These are phyloP conservation scores for Oenanthe sinensis DNA, from an alignment of 129 eudicot species.

Conservation along the genomic window DNA sequence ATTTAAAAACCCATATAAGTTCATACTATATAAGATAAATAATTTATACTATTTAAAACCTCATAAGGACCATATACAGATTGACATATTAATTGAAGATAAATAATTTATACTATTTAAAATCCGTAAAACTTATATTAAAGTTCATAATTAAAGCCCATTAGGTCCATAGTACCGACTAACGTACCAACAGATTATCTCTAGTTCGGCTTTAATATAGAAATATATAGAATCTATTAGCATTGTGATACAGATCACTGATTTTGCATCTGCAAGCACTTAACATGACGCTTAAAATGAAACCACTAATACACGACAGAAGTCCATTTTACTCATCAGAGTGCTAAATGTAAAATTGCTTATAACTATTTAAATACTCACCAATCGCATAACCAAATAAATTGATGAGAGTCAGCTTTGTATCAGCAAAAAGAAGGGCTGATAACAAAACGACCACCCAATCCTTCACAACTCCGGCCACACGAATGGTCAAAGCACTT, in stretches of 20 bases:
- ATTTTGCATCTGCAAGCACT: slow-evolving; percentile 1
- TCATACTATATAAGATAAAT: too few species aligned
- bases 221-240: neutral
- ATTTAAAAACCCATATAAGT: too few species aligned
- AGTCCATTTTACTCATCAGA: neutral
- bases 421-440: slow-evolving; percentile 91
- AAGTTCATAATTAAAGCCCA: too few species aligned
- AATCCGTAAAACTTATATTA: too few species aligned
- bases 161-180: too few species aligned
- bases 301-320: neutral
- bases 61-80: too few species aligned
- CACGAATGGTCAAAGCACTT: slow-evolving; percentile 94
- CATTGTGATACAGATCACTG: neutral
- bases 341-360: slow-evolving; percentile 2
- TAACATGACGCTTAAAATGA: neutral
- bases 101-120: too few species aligned
- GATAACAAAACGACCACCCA: slow-evolving; percentile 97
- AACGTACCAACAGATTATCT: too few species aligned
- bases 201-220: too few species aligned
- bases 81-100: too few species aligned
- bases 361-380: slow-evolving; percentile 18
- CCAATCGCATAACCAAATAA: slow-evolving; percentile 92
- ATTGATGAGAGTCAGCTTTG: slow-evolving; percentile 76
- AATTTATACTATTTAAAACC: too few species aligned
- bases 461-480: slow-evolving; percentile 98